These are phyloP conservation scores for Hordeum vulgare DNA, from an alignment of 176 grass and related monocot species.

Conservation along the genomic window MorexV3_pseudomolecules_assembly NC_058518.1:455691709-455692208, in stretches of 20 bases:
- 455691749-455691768: slow-evolving; percentile 85
- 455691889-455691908: slow-evolving; percentile 42
- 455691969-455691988: neutral
- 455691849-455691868: neutral
- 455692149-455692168: neutral
- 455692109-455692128: neutral
- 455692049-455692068: slow-evolving; percentile 23
- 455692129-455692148: too few relatives aligned
- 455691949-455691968: slow-evolving; percentile 12
- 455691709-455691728: slow-evolving; percentile 76
- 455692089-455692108: slow-evolving; percentile 7
- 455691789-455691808: slow-evolving; percentile 1
- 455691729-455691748: slow-evolving; percentile 89
- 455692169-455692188: neutral
- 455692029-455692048: slow-evolving; percentile 19
- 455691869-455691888: slow-evolving; percentile 22
- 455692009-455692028: slow-evolving; percentile 5
- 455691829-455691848: neutral
- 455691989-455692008: neutral
- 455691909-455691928: slow-evolving; percentile 53
- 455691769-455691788: slow-evolving; percentile 25
- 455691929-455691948: slow-evolving; percentile 47
- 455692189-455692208: neutral
- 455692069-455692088: slow-evolving; percentile 13
- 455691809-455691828: neutral